Conservation (phyloP, 2,329 filamentous ascomycete genomes). For the Aspergillus cejpii region DNA sequence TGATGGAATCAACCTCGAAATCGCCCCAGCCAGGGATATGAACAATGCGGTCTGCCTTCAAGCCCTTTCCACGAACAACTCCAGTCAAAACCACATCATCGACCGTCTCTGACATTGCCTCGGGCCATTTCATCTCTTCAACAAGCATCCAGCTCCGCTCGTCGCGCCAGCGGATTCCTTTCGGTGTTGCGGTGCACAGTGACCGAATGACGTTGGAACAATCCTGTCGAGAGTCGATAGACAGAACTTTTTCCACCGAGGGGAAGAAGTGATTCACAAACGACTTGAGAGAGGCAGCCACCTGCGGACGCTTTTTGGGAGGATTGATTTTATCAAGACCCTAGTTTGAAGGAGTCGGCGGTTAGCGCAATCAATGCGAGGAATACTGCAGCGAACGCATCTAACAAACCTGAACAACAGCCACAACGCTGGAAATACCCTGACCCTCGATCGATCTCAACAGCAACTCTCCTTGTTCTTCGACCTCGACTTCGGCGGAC, state of each 20-base stretch:
- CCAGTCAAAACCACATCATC: constrained; percentile 71
- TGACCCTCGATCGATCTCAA: constrained; percentile 85
- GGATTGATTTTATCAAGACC: constrained; percentile 71
- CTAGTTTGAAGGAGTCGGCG: constrained; percentile 15
- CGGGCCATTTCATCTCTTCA: constrained; percentile 69
- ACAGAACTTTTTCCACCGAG: constrained; percentile 82
- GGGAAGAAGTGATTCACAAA: constrained; percentile 95
- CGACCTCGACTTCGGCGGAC: constrained; percentile 68
- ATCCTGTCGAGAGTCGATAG: constrained; percentile 80
- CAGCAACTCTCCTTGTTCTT: constrained; percentile 75
- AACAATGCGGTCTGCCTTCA: constrained; percentile 84
- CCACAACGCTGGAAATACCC: constrained; percentile 87
- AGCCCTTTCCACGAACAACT: constrained; percentile 71
- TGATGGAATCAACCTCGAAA: constrained; percentile 86
- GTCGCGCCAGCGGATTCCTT: constrained; percentile 91
- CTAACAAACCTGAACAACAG: constrained; percentile 58
- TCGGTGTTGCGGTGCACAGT: constrained; percentile 84
- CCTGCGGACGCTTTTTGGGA: constrained; percentile 67
- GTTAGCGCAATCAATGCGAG: neutral
- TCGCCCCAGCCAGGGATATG: constrained; percentile 92
- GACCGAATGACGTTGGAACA: constrained; percentile 85
- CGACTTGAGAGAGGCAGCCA: constrained; percentile 76
- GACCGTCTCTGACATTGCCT: constrained; percentile 41
- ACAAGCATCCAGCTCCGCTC: constrained; percentile 93
- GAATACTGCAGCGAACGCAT: neutral